Evolutionary conservation across 2,329 filamentous ascomycete genomes (phyloP).

Genomic region (Penicillium sp.): DNA sequence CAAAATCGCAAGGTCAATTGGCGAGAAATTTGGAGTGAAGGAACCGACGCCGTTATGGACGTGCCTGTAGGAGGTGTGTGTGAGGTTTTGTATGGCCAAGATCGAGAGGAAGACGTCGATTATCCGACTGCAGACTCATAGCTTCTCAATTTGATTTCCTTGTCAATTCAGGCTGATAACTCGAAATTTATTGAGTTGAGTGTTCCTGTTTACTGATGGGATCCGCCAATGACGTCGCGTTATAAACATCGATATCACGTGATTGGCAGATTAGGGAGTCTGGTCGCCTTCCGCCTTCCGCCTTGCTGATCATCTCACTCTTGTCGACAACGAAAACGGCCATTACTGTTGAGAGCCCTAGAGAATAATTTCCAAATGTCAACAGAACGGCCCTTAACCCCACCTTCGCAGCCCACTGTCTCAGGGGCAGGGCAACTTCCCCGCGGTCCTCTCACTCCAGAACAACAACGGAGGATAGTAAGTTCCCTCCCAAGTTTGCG

Average conservation of each 20-base stretch:
- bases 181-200: background rate
- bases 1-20: slow-evolving; percentile 60
- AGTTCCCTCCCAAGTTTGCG: slow-evolving; percentile 5
- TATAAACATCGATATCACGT: background rate
- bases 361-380: slow-evolving; percentile 13
- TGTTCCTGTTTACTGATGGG: background rate
- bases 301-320: background rate
- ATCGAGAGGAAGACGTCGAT: slow-evolving; percentile 39
- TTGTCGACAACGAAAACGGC: background rate
- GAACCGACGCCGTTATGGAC: slow-evolving; percentile 97
- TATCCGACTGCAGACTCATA: slow-evolving; percentile 10
- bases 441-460: slow-evolving; percentile 55
- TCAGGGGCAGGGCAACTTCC: slow-evolving; percentile 42
- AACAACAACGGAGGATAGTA: slow-evolving; percentile 60
- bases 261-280: background rate
- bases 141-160: background rate
- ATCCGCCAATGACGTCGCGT: slow-evolving; percentile 4
- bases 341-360: background rate
- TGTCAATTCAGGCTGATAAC: background rate
- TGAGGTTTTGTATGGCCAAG: slow-evolving; percentile 81
- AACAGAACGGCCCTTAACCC: slow-evolving; percentile 18
- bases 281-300: slow-evolving; percentile 1
- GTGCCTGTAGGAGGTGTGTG: slow-evolving; percentile 92
- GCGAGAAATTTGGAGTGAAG: slow-evolving; percentile 81
- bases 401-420: slow-evolving; percentile 42